Conservation (phyloP, 2,329 filamentous ascomycete species). For the Colletotrichum simmondsii region DNA sequence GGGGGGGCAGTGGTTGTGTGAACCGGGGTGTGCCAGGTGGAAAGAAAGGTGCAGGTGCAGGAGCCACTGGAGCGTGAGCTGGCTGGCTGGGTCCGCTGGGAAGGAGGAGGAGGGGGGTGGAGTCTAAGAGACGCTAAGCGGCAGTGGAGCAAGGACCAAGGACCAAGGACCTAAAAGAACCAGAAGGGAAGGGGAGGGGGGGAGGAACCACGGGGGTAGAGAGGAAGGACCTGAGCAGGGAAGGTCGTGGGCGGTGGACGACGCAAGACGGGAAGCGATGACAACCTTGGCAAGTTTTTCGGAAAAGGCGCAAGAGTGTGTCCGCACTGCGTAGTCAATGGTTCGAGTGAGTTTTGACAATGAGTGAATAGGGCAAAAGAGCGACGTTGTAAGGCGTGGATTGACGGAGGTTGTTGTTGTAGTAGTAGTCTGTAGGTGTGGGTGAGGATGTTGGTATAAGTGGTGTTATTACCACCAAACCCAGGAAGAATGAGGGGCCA, state of each 20-base stretch:
- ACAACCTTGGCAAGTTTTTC: conserved; percentile 1
- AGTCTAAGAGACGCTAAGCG: conserved; percentile 9
- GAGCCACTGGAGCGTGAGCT: neutral
- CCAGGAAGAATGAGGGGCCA: neutral
- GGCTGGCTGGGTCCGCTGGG: too few relatives aligned
- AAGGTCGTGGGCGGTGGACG: neutral
- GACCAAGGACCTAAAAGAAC: conserved; percentile 16
- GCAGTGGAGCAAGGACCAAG: conserved; percentile 15
- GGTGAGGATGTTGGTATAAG: neutral
- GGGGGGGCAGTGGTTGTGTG: conserved; percentile 14
- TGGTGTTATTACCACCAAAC: neutral
- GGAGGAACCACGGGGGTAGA: neutral
- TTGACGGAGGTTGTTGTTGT: neutral
- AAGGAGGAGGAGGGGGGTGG: conserved; percentile 17
- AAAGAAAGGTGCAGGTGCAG: conserved; percentile 13
- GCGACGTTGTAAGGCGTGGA: neutral
- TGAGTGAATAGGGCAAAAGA: conserved; percentile 7
- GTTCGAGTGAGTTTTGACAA: neutral
- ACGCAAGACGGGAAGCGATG: conserved; percentile 8
- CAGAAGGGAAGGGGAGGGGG: conserved; percentile 6
- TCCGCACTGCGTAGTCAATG: neutral
- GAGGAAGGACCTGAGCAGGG: neutral
- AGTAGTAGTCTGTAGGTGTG: neutral
- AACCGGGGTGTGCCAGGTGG: conserved; percentile 10
- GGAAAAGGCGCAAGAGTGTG: neutral